Evolutionary conservation across 2,329 filamentous ascomycete species (phyloP), one percentile per base, ranked within the genome.

Genomic region (Cordyceps tenuipes): DNA sequence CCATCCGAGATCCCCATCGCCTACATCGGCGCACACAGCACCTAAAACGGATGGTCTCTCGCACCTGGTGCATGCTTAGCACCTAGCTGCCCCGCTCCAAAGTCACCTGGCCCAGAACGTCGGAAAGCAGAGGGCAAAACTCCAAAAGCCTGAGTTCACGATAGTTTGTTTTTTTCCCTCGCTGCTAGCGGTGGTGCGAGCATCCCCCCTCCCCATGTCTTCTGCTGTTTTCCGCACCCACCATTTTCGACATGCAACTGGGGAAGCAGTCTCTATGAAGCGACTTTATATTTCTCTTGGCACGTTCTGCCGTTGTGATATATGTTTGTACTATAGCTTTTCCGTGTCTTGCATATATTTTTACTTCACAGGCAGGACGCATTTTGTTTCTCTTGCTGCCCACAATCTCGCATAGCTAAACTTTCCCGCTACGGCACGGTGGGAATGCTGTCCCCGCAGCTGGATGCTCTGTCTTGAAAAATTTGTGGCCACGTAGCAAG

Each of bases 1-100:
- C 8, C 47, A 44, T 59, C 57, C 57, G 57, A 59, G 57, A 59
- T 59, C 57, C 57, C 26, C 49, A 56, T 55, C 59, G 52, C 59
- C 59, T 61, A 56, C 52, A 61, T 61, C 59, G 59, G 59, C 59
- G 59, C 47, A 44, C 23, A 26, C 39, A 26, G 21, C 23, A 36
- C 57, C 57, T 43, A 59, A 59, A 53, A 29, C 49, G 49, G 57
- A 59, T 48, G 41, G 19, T 29, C 53, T 53, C 21, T 54, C 15
- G 49, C 57, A 59, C 41, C 57, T 53, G 43, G 41, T 59, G 57
- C 57, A 59, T 59, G 10, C 50, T 48, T 21, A 26, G 46, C 44
- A 39, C 15, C 21, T 54, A 59, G 57, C 41, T 49, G 31, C 57
- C 31, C 57, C 49, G 19, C 49, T 47, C 39, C 26, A 1, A 36